A percentile compares a stretch with the other conserved stretches of the same genome.
Evolutionary conservation across 306 rosid species (phyloP).

Genomic region (Quercus variabilis): DNA sequence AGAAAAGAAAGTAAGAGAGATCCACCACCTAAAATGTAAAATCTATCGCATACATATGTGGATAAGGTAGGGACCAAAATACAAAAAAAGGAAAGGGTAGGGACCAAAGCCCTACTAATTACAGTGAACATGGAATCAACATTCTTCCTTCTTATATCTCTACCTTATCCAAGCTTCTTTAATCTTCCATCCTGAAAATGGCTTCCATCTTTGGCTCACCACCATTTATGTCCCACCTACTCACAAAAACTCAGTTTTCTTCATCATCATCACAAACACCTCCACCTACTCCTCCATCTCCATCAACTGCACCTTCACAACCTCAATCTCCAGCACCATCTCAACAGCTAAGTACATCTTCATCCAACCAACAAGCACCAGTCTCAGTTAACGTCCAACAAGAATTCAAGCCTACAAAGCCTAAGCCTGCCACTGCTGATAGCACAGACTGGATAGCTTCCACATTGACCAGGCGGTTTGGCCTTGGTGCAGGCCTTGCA

Average conservation of each 20-base stretch:
- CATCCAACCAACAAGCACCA: conserved; percentile 42
- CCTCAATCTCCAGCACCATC: conserved; percentile 40
- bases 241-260: conserved; percentile 54
- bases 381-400: conserved; percentile 33
- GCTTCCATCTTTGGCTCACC: conserved; percentile 74
- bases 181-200: conserved; percentile 36
- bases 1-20: no score
- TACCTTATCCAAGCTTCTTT: conserved; percentile 22
- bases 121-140: conserved; percentile 10
- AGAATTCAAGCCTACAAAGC: conserved; percentile 34
- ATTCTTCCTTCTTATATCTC: background rate
- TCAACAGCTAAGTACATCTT: conserved; percentile 35
- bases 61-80: conserved; percentile 48
- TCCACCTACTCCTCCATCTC: conserved; percentile 51
- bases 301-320: conserved; percentile 42
- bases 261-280: conserved; percentile 62
- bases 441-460: conserved; percentile 94
- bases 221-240: conserved; percentile 60
- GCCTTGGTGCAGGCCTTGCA: conserved; percentile 94
- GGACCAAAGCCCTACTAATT: conserved; percentile 18
- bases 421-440: conserved; percentile 43
- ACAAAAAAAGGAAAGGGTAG: conserved; percentile 20
- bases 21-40: background rate
- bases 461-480: conserved; percentile 74
- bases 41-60: background rate